Evolutionary conservation across 805 yeast species (phyloP).

Genomic region (Candida cerambycidarum): DNA sequence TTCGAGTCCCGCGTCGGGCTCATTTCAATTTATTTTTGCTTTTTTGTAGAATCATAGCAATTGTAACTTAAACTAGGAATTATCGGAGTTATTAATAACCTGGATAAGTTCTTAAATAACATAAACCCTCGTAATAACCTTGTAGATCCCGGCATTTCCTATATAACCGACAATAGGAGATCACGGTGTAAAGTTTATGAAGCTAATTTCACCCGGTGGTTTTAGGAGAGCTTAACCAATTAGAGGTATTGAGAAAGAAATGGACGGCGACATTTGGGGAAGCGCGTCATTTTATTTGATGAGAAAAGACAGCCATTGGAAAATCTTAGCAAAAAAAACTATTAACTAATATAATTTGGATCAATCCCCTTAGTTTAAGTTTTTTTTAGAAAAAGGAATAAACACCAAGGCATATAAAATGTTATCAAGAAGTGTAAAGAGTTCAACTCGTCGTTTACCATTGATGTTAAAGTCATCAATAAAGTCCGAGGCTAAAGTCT

Average conservation of each 20-base stretch:
- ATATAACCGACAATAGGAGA: not conserved
- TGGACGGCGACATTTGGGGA: constrained; percentile 6
- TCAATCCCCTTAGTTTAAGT: not conserved
- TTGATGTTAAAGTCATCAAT: constrained; percentile 10
- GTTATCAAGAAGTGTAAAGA: constrained; percentile 19
- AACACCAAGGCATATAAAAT: constrained; percentile 5
- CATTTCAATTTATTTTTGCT: constrained; percentile 7
- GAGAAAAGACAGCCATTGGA: constrained; percentile 1
- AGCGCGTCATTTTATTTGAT: constrained; percentile 4
- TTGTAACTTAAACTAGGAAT: not conserved
- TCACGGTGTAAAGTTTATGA: not conserved
- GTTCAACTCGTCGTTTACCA: constrained; percentile 16
- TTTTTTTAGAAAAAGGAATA: not conserved
- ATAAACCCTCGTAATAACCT: not conserved
- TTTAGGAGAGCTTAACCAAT: constrained; percentile 5
- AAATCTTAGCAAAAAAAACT: constrained; percentile 1
- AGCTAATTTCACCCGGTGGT: constrained; percentile 1
- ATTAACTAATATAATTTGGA: not conserved
- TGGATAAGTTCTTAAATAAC: not conserved
- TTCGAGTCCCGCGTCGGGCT: constrained; percentile 26
- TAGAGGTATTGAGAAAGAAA: constrained; percentile 1
- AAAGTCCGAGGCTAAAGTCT: constrained; percentile 6
- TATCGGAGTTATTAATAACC: not conserved
- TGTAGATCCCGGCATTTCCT: not conserved
- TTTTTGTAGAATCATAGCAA: too few species aligned